These are phyloP conservation scores for Bidens hawaiensis DNA, from an alignment of 140 eudicot species.

Conservation along the genomic window DNA sequence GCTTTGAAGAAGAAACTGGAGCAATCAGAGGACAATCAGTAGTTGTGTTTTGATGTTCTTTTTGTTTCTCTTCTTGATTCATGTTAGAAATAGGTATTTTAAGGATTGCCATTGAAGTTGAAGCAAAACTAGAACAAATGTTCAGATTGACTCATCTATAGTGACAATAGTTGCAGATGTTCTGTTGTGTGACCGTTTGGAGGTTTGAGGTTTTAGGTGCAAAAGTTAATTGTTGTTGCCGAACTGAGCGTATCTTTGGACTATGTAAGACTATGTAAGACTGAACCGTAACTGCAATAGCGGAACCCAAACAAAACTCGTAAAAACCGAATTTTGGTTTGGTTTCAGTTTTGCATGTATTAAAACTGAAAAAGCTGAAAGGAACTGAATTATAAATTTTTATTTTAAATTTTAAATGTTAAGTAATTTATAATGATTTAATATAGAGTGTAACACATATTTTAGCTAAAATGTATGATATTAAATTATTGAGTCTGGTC, in stretches of 20 bases:
- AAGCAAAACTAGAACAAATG: conserved; percentile 3
- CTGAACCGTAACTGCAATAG: no score
- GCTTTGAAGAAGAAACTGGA: conserved; percentile 26
- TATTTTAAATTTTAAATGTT: no score
- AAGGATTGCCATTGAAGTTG: conserved; percentile 17
- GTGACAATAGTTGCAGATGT: conserved; percentile 19
- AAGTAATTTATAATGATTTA: no score
- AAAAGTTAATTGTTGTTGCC: neutral
- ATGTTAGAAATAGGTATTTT: conserved; percentile 26
- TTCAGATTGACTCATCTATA: conserved; percentile 23
- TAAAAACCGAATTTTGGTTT: no score
- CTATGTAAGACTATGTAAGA: no score
- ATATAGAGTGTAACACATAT: no score
- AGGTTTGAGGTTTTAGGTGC: neutral
- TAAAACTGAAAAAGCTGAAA: no score
- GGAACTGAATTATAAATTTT: no score
- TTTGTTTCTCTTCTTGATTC: conserved; percentile 4
- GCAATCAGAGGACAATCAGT: conserved; percentile 18
- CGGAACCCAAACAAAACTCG: no score
- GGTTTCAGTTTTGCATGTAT: no score
- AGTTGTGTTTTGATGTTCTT: conserved; percentile 15
- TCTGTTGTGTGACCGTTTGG: conserved; percentile 1
- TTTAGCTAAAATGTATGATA: no score
- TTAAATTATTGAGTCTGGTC: no score
- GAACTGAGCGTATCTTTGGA: neutral